These are phyloP conservation scores for Omphalea diandra DNA, from an alignment of 441 rosid species.

Conservation along the genomic window DNA sequence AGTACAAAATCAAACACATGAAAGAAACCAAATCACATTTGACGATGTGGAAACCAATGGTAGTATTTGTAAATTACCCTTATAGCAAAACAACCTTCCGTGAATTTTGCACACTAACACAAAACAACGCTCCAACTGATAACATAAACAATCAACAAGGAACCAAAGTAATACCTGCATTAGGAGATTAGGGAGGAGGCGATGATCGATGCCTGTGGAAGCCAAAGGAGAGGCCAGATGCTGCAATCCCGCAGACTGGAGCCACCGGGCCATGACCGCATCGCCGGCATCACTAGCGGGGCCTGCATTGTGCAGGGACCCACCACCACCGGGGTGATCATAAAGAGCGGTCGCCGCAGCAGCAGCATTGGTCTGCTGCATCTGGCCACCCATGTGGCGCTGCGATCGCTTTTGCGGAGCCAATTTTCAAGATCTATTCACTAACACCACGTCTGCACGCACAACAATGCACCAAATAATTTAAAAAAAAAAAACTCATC, in stretches of 20 bases:
- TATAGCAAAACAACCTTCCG: neutral
- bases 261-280: slow-evolving; percentile 99
- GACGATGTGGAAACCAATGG: neutral
- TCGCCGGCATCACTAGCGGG: slow-evolving; percentile 76
- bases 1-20: slow-evolving; percentile 17
- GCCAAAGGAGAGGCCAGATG: slow-evolving; percentile 99
- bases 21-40: neutral
- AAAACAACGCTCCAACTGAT: neutral
- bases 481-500: neutral
- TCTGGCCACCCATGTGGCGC: slow-evolving; percentile 99
- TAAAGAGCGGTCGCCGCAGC: slow-evolving; percentile 80
- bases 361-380: slow-evolving; percentile 96
- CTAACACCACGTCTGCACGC: slow-evolving; percentile 44
- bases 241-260: slow-evolving; percentile 98
- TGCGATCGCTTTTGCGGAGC: slow-evolving; percentile 99
- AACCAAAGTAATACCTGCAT: slow-evolving; percentile 60
- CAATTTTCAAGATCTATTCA: slow-evolving; percentile 87
- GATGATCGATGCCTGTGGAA: slow-evolving; percentile 72
- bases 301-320: slow-evolving; percentile 61
- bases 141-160: neutral
- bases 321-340: slow-evolving; percentile 47
- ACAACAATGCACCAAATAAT: neutral
- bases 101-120: neutral
- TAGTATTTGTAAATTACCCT: neutral
- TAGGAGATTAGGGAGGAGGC: slow-evolving; percentile 81